Evolutionary conservation across 805 yeast species (phyloP), one percentile per base, ranked within the genome.

Genomic region (Candida quercuum): DNA sequence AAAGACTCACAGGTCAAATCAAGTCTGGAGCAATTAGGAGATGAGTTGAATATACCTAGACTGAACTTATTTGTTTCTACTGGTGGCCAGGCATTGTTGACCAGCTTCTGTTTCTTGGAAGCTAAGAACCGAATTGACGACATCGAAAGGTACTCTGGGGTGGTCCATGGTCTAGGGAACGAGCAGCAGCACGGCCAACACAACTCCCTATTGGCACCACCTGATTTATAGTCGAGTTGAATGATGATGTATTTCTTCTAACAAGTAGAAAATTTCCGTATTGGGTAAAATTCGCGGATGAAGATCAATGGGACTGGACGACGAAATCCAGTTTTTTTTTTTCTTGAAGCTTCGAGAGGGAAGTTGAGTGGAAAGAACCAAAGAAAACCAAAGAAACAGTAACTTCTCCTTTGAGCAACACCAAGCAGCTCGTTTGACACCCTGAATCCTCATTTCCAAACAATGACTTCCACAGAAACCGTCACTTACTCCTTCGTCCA

Each of bases 11-110:
- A 23, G 14, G 35, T 38, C 14, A 69, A 72, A 45, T 68, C 72
- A 14, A 69, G 80, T 2, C 63, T 82, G 28, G 86, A 81, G 49
- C 67, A 69, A 37, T 61, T 82, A 40, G 84, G 87, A 0, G 89
- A 82, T 51, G 89, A 81, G 38, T 63, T 82, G 37, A 78, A 80
- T 6, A 71, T 82, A 33, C 82, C 84, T 12, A 75, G 81, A 35
- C 70, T 78, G 24, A 63, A 60, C 43, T 64, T 72, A 46, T 76
- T 60, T 56, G 75, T 61, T 44, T 82, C 64, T 45, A 80, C 73
- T 52, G 86, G 76, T 51, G 88, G 78, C 5, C 78, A 73, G 51
- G 71, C 78, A 16, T 68, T 80, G 44, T 64, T 82, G 45, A 74
- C 84, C 8, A 71, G 76, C 63, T 68, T 81, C 43, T 78, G 85